Conservation (phyloP, 768 basidiomycete genomes). For the Tephrocybe rancida region DNA sequence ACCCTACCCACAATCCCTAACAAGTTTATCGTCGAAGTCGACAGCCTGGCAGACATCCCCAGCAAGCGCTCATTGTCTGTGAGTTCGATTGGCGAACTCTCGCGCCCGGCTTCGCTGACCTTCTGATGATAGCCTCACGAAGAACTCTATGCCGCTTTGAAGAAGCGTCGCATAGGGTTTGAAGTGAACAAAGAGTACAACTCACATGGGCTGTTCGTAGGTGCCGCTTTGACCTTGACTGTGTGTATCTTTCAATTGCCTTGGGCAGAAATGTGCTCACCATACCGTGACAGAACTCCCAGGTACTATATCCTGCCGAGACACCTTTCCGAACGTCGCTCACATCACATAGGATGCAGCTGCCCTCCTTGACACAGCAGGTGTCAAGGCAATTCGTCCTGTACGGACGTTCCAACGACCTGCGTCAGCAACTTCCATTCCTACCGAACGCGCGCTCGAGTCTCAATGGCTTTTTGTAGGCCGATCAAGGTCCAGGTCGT, state of each 20-base stretch:
- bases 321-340: not conserved
- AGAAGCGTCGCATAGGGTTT: slow-evolving; percentile 44
- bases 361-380: slow-evolving; percentile 44
- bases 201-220: slow-evolving; percentile 54
- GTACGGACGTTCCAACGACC: slow-evolving; percentile 45
- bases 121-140: slow-evolving; percentile 43
- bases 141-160: slow-evolving; percentile 48
- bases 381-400: slow-evolving; percentile 63
- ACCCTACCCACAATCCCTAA: slow-evolving; percentile 44
- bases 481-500: slow-evolving; percentile 46
- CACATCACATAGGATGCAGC: too few relatives aligned
- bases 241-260: slow-evolving; percentile 27
- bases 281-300: slow-evolving; percentile 22
- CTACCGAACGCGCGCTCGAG: not conserved
- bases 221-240: slow-evolving; percentile 53
- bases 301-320: slow-evolving; percentile 20
- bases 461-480: slow-evolving; percentile 25
- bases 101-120: too few relatives aligned
- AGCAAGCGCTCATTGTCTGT: slow-evolving; percentile 32
- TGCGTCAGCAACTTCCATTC: slow-evolving; percentile 28
- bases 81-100: not conserved
- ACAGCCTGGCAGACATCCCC: slow-evolving; percentile 36
- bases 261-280: not conserved
- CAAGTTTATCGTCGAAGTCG: slow-evolving; percentile 62
- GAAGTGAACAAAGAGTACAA: slow-evolving; percentile 56